phyloP scores from a whole-genome alignment of 345 rosid species.

The Reutealis trisperma region DNA sequence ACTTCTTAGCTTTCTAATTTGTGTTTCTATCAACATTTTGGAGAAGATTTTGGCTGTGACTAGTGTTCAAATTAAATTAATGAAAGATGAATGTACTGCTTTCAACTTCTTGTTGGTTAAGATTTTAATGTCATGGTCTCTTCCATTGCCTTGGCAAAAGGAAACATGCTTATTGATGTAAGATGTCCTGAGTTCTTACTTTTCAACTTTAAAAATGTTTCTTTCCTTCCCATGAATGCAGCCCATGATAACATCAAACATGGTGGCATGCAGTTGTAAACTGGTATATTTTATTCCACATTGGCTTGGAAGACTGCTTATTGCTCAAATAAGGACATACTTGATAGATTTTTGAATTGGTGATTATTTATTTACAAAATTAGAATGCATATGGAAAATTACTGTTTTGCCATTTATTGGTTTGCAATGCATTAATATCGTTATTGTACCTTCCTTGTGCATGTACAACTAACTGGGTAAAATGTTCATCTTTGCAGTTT shows the following conservation, averaged over 20 bases:
- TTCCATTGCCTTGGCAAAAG: background rate
- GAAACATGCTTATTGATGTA: background rate
- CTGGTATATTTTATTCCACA: background rate
- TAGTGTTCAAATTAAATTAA: conserved; percentile 8
- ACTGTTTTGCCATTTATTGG: background rate
- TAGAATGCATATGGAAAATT: background rate
- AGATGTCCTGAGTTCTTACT: background rate
- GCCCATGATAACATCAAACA: background rate
- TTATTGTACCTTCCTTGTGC: background rate
- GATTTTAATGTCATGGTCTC: background rate
- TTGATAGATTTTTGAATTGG: background rate
- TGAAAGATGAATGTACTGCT: background rate
- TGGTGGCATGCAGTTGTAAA: background rate
- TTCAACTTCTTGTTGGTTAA: background rate
- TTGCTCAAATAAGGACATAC: background rate
- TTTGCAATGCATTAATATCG: too few species aligned
- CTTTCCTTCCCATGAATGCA: background rate
- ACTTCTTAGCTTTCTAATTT: background rate
- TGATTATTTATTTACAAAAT: background rate
- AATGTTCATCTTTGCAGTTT: conserved; percentile 52
- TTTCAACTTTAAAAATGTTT: background rate
- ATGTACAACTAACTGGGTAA: conserved; percentile 10
- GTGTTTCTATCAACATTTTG: background rate
- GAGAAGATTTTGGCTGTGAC: conserved; percentile 6
- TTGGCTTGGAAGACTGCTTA: background rate